These are phyloP conservation scores for Vaccinium corymbosum DNA, from an alignment of 148 eudicot genomes.

Conservation along the genomic window DNA sequence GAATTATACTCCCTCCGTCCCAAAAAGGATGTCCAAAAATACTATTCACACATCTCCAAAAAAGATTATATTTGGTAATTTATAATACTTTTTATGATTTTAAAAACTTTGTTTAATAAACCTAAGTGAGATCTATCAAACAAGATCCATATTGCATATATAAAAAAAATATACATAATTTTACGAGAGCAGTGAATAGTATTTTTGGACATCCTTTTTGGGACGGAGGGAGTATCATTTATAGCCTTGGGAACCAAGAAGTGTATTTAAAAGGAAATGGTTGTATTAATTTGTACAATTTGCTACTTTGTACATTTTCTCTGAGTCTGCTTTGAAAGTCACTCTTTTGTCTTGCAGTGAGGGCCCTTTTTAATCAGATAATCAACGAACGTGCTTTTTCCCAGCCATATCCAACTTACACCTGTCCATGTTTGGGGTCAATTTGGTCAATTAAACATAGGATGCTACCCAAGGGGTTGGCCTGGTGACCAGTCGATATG, in stretches of 20 bases:
- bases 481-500: neutral
- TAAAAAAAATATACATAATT: too few relatives aligned
- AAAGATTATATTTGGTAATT: too few relatives aligned
- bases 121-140: too few relatives aligned
- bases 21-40: too few relatives aligned
- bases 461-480: neutral
- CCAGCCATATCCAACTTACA: neutral
- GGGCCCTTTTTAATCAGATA: neutral
- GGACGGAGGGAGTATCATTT: neutral
- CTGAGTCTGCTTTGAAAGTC: neutral
- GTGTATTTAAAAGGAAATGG: neutral
- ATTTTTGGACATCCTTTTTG: too few relatives aligned
- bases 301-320: neutral
- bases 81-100: too few relatives aligned
- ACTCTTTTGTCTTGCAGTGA: constrained; percentile 1
- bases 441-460: neutral
- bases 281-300: neutral
- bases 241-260: neutral
- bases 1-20: neutral
- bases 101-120: too few relatives aligned
- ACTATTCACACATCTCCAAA: too few relatives aligned
- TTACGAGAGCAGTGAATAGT: too few relatives aligned
- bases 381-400: neutral
- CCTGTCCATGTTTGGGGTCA: neutral
- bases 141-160: too few relatives aligned